Conservation (phyloP, 176 grass and related monocot genomes). For the Lolium multiflorum region DNA sequence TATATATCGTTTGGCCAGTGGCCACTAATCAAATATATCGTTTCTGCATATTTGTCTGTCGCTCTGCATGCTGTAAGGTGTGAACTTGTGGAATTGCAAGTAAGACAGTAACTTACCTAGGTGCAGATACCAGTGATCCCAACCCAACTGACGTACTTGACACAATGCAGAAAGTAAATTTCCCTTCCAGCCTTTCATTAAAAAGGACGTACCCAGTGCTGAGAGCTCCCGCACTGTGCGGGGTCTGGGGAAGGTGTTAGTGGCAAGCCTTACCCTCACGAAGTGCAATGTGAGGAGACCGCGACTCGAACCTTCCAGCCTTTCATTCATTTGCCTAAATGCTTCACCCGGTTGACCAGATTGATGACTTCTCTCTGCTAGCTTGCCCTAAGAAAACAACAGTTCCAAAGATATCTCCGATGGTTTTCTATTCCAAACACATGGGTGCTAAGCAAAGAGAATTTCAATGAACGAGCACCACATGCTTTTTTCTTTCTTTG, state of each 20-base stretch:
- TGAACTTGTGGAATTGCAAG: conserved; percentile 7
- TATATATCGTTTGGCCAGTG: background rate
- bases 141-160: conserved; percentile 5
- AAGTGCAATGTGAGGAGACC: no score
- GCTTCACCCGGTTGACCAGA: conserved; percentile 1
- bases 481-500: background rate
- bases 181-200: background rate
- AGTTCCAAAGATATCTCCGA: background rate
- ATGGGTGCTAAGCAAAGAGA: background rate
- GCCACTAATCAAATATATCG: background rate
- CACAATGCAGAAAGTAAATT: conserved; percentile 7
- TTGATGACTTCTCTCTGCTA: background rate
- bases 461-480: background rate
- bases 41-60: conserved; percentile 7
- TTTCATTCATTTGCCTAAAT: background rate
- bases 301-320: conserved; percentile 17
- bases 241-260: no score
- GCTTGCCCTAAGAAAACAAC: background rate
- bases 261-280: no score
- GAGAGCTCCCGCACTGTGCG: no score
- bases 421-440: conserved; percentile 1
- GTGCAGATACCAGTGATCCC: conserved; percentile 1
- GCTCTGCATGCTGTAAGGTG: conserved; percentile 14
- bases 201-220: no score
- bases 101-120: conserved; percentile 28